These are phyloP conservation scores for Rhizopogon parksii DNA, from an alignment of 1,284 basidiomycete species.

Conservation along the genomic window DNA sequence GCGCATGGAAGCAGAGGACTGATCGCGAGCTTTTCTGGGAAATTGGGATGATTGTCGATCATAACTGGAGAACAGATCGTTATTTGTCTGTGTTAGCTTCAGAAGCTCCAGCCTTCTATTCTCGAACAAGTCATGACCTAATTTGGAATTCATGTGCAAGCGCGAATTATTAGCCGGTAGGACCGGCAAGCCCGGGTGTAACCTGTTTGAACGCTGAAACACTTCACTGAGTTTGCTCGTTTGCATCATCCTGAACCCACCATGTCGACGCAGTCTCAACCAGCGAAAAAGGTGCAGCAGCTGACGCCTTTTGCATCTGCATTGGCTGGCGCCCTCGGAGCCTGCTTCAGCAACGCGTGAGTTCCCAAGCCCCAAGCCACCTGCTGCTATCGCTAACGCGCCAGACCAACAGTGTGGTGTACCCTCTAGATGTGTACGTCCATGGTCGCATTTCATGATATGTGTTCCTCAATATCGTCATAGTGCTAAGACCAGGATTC, in stretches of 20 bases:
- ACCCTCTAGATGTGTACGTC: slow-evolving; percentile 89
- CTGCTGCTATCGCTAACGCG: slow-evolving; percentile 9
- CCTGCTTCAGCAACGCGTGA: slow-evolving; percentile 88
- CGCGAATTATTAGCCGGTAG: neutral
- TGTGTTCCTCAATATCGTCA: slow-evolving; percentile 5
- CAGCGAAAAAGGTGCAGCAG: slow-evolving; percentile 27
- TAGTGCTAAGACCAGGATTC: slow-evolving; percentile 94
- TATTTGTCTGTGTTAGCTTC: slow-evolving; percentile 6
- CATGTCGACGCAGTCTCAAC: slow-evolving; percentile 28
- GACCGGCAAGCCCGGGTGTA: slow-evolving; percentile 1
- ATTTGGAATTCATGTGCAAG: slow-evolving; percentile 21
- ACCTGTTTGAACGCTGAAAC: neutral
- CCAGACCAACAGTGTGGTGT: slow-evolving; percentile 64
- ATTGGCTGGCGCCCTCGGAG: slow-evolving; percentile 90
- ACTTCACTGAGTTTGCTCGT: neutral
- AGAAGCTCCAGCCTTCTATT: slow-evolving; percentile 9
- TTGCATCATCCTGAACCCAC: neutral
- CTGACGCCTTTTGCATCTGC: slow-evolving; percentile 91
- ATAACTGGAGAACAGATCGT: neutral
- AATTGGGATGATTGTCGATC: neutral
- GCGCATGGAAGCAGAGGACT: neutral
- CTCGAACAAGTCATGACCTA: neutral
- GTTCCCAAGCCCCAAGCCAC: slow-evolving; percentile 28
- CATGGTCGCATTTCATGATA: slow-evolving; percentile 2
- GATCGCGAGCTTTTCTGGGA: neutral